Base-by-base conservation (phyloP, 2,329 filamentous ascomycete genomes). In the Aspergillus aculeatus region DNA sequence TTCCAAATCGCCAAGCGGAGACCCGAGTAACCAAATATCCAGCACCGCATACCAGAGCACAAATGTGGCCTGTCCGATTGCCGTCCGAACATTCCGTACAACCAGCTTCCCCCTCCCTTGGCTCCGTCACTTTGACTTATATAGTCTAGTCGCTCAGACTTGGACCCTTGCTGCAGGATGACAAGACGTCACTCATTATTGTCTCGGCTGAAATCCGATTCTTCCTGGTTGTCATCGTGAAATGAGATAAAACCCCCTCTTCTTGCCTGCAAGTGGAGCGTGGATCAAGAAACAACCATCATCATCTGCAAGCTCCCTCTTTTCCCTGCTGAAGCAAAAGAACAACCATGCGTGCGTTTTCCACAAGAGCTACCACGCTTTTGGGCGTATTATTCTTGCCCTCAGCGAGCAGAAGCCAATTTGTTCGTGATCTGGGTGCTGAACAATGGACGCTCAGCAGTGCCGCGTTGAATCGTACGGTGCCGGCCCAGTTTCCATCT, bases 401-500 rank as follows among this genome's bases (percentile, higher is more conserved):
- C 14, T 19, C 16, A 7, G 38, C 38, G 16, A 44, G 12, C 38
- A 19, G 3, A 16, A 16, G 12, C 38, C 72, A 76, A 56, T 68
- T 74, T 52, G 67, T 81, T 11, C 63, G 79, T 44, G 77, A 80
- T 53, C 68, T 83, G 3, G 77, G 75, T 35, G 71, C 73, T 11
- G 70, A 78, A 48, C 61, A 68, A 21, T 82, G 81, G 81, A 80
- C 74, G 2, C 67, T 83, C 9, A 75, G 74, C 6, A 83, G 80
- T 64, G 68, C 73, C 16, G 71, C 72, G 5, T 68, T 79, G 49
- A 83, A 84, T 59, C 79, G 82, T 29, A 82, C 80, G 0, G 81
- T 86, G 1, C 81, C 83, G 0, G 85, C 79, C 2, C 75, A 75
- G 23, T 76, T 86, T 4, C 85, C 85, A 2, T 86, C 83, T 0